Evolutionary conservation across 176 grass and related monocot species (phyloP).

Genomic region (Aegilops longissima): DNA sequence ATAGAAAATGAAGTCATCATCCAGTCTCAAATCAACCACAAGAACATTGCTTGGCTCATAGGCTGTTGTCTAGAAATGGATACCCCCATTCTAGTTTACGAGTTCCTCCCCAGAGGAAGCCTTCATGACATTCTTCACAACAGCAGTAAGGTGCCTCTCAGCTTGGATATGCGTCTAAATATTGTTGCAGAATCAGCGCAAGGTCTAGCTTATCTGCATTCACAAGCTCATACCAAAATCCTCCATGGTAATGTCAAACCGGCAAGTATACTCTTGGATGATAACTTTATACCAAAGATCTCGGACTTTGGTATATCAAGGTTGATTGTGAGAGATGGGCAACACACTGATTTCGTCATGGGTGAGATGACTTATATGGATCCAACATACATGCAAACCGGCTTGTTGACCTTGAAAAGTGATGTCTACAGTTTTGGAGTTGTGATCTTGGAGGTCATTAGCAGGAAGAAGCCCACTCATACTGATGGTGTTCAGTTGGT

Average conservation of each 20-base stretch:
- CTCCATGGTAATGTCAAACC: not conserved
- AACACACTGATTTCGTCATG: accelerated
- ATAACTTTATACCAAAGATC: no score
- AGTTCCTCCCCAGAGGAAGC: not conserved
- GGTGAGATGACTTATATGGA: no score
- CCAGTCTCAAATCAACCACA: no score
- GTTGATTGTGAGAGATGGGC: no score
- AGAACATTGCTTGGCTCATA: no score
- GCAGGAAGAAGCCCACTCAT: no score
- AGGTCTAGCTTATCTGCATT: not conserved
- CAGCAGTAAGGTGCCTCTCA: not conserved
- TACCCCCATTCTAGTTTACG: not conserved
- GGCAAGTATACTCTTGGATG: not conserved
- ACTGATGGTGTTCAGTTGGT: no score
- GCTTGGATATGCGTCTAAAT: not conserved
- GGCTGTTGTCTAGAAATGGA: not conserved
- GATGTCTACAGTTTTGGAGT: no score
- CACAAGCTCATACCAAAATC: not conserved
- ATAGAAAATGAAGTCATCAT: no score
- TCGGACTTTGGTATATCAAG: accelerated
- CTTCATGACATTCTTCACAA: not conserved
- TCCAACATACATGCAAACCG: no score
- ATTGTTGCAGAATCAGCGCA: not conserved
- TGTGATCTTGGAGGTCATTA: no score
- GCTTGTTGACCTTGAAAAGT: accelerated